Evolutionary conservation across 371 early-diverging fungal species (phyloP), one percentile per base, ranked within the genome.

Genomic region (Thermomucor indicae-seudaticae): DNA sequence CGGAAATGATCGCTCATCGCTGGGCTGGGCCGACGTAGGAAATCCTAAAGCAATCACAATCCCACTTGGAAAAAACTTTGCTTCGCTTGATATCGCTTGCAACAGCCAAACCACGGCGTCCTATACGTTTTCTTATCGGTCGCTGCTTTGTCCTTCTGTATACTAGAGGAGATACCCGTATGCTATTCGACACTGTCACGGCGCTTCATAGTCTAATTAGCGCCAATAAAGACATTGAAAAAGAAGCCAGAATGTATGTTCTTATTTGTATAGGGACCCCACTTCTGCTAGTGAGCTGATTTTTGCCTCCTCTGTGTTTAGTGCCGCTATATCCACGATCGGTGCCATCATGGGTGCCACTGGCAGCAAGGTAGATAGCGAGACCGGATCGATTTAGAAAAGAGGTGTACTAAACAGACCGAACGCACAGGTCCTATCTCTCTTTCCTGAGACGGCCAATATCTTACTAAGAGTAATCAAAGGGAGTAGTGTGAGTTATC

Each of bases 141-240:
- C 77, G 91, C 40, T 88, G 86, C 55, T 87, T 83, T 59, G 78
- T 83, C 17, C 52, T 79, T 10, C 53, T 92, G 14, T 92, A 88
- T 58, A 70, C 77, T 22, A 70, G 82, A 30, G 92, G 90, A 19
- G 90, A 89, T 23, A 70, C 81, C 2, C 65, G 90, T 28, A 80
- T 83, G 1, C 62, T 92, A 6, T 90, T 90, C 49, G 92, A 93
- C 57, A 86, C 89, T 12, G 60, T 93, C 5, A 82, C 81, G 28
- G 78, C 83, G 3, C 60, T 89, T 4, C 90, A 90, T 47, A 75
- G 75, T 50, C 45, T 86, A 16, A 70, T 87, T 12, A 63, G 63
- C 32, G 68, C 77, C 8, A 87, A 81, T 47, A 89, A 88, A 45
- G 86, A 83, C 28, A 85, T 84, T 4, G 82, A 81, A 25, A 78